Evolutionary conservation across 345 rosid species (phyloP).

Genomic region (Acer negundo): DNA sequence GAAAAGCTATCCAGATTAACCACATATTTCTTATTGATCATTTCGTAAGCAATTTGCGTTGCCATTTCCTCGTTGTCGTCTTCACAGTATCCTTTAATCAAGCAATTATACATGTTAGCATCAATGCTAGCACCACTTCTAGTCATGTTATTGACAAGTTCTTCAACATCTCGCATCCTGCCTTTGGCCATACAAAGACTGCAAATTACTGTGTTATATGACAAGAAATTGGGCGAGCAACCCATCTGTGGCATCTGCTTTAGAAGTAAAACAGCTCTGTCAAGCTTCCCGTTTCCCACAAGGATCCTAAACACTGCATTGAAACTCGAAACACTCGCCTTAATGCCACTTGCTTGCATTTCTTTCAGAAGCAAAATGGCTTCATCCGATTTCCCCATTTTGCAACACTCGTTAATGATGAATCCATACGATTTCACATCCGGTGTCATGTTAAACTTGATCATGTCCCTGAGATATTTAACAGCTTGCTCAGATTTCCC

Average conservation of each 20-base stretch:
- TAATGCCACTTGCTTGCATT: conserved; percentile 29
- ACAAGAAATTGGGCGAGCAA: conserved; percentile 32
- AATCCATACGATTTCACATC: conserved; percentile 31
- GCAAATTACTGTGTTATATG: conserved; percentile 31
- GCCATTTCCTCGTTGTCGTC: conserved; percentile 29
- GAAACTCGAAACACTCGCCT: conserved; percentile 24
- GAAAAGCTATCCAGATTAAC: conserved; percentile 31
- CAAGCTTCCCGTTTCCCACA: conserved; percentile 25
- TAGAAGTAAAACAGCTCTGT: conserved; percentile 29
- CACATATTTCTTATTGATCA: conserved; percentile 24
- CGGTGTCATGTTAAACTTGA: conserved; percentile 21
- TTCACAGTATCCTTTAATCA: conserved; percentile 32
- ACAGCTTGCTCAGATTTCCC: conserved; percentile 32
- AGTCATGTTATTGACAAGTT: conserved; percentile 31
- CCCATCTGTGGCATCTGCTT: conserved; percentile 33
- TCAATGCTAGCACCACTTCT: conserved; percentile 22
- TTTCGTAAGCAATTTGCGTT: conserved; percentile 23
- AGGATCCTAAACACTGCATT: conserved; percentile 36
- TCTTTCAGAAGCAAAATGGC: conserved; percentile 33
- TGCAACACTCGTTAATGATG: conserved; percentile 36
- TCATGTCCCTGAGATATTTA: conserved; percentile 33
- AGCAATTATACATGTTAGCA: conserved; percentile 30
- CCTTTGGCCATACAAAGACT: conserved; percentile 31
- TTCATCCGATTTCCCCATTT: conserved; percentile 27
- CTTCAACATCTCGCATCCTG: conserved; percentile 34